Evolutionary conservation across 805 yeast genomes (phyloP).

Genomic region (Starmerella geochares): DNA sequence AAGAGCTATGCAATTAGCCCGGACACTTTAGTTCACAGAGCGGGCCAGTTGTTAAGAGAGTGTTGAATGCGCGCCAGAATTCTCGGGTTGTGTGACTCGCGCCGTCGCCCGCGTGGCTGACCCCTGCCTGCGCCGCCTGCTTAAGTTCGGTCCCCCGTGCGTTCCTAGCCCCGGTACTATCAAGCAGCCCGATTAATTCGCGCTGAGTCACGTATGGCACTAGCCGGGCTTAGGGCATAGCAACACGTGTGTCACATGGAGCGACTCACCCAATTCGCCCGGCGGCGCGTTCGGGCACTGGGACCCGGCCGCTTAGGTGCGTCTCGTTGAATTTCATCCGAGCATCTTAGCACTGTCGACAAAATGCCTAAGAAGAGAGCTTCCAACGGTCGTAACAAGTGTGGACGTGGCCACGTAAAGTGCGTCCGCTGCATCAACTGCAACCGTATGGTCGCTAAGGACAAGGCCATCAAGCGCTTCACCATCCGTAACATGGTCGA

Average conservation of each 20-base stretch:
- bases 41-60: too few species aligned
- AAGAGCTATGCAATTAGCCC: neutral
- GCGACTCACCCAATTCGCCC: slow-evolving; percentile 6
- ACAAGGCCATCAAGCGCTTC: slow-evolving; percentile 99
- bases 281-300: slow-evolving; percentile 4
- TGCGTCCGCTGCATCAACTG: slow-evolving; percentile 99
- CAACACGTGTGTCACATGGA: neutral
- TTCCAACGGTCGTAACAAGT: slow-evolving; percentile 99
- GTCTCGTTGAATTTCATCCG: slow-evolving; percentile 13
- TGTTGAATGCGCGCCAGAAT: neutral
- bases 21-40: too few species aligned
- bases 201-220: neutral
- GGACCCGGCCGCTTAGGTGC: slow-evolving; percentile 5
- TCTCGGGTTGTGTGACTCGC: neutral
- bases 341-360: slow-evolving; percentile 13
- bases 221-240: slow-evolving; percentile 3
- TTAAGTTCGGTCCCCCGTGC: too few species aligned
- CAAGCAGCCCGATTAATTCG: neutral
- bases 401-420: slow-evolving; percentile 99
- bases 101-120: neutral
- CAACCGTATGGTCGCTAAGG: slow-evolving; percentile 99
- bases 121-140: too few species aligned
- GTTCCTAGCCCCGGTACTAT: too few species aligned
- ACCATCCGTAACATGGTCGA: slow-evolving; percentile 99
- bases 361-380: slow-evolving; percentile 99